Base-by-base conservation (phyloP, 441 rosid genomes). In the Iberis amara region DNA sequence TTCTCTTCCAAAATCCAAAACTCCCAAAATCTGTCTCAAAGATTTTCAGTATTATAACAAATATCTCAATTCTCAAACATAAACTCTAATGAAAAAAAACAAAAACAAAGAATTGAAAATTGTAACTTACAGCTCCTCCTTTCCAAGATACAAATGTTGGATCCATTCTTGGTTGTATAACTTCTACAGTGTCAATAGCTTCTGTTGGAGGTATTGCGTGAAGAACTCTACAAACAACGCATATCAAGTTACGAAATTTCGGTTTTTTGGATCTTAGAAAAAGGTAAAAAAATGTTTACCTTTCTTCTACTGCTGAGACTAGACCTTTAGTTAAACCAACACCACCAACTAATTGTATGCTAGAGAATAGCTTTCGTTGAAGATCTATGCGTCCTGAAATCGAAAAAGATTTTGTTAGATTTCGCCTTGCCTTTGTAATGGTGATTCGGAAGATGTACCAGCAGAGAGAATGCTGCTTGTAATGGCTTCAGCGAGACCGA, bases 321-420 rank as follows among this genome's bases (percentile, higher is more conserved):
- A 94, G 81, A 52, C 97, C 97, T 58, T 70, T 69, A 10, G 91
- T 86, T 73, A 77, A 83, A 67, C 91, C 99, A 65, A 83, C 95
- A 68, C 96, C 97, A 65, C 99, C 97, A 48, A 94, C 97, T 86
- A 94, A 50, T 59, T 86, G 91, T 54, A 94, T 89, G 83, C 88
- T 89, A 54, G 87, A 75, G 60, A 89, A 89, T 57, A 94, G 62
- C 76, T 85, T 94, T 60, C 96, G 78, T 64, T 87, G 88, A 66
- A 94, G 89, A 39, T 94, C 99, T 59, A 85, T 80, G 48, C 96
- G 91, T 54, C 97, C 97, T 94, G 72, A 51, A 61, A 39, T 6
- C 31, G 8, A 12, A n/a, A 36, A 27, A n/a, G 61, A 55, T 59
- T 50, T 8, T 27, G 46, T 45, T 56, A 62, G 47, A 33, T 35